Percentiles rank a stretch among this genome's conserved stretches.
These are phyloP conservation scores for Marasmius oreades DNA, from an alignment of 1,284 basidiomycete genomes.

Conservation along the genomic window DNA sequence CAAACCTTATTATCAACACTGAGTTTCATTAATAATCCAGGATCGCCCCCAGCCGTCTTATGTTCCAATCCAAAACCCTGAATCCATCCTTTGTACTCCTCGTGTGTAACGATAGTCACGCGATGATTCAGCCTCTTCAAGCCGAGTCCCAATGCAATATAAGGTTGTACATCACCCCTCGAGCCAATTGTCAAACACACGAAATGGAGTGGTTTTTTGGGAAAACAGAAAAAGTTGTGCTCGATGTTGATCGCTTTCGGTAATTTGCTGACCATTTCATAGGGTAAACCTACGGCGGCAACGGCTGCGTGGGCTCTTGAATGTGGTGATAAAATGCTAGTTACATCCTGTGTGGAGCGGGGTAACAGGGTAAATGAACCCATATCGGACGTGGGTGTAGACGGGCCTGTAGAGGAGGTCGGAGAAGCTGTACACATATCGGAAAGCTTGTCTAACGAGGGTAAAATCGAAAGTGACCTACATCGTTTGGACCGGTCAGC, in stretches of 20 bases:
- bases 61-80: conserved; percentile 67
- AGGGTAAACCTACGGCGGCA: conserved; percentile 6
- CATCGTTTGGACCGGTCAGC: too few relatives aligned
- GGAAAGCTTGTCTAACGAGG: not conserved
- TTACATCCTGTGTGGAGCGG: conserved; percentile 24
- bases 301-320: conserved; percentile 25
- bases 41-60: conserved; percentile 74
- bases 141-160: conserved; percentile 43
- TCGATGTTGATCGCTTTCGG: conserved; percentile 52
- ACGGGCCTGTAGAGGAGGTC: conserved; percentile 10
- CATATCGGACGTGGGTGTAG: not conserved
- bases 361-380: conserved; percentile 13
- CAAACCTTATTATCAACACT: conserved; percentile 57
- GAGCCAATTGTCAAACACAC: conserved; percentile 49
- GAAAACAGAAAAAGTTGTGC: conserved; percentile 25
- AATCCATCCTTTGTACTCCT: conserved; percentile 59
- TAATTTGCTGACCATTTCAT: conserved; percentile 24
- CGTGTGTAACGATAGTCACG: conserved; percentile 61
- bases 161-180: conserved; percentile 51
- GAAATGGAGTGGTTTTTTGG: conserved; percentile 36
- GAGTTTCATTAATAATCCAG: conserved; percentile 64
- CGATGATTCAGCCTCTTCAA: conserved; percentile 51
- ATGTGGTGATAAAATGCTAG: conserved; percentile 35
- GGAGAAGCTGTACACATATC: conserved; percentile 7
- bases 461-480: too few relatives aligned